Base-by-base conservation (phyloP, 2,329 filamentous ascomycete species). In the Microsporum audouinii region DNA sequence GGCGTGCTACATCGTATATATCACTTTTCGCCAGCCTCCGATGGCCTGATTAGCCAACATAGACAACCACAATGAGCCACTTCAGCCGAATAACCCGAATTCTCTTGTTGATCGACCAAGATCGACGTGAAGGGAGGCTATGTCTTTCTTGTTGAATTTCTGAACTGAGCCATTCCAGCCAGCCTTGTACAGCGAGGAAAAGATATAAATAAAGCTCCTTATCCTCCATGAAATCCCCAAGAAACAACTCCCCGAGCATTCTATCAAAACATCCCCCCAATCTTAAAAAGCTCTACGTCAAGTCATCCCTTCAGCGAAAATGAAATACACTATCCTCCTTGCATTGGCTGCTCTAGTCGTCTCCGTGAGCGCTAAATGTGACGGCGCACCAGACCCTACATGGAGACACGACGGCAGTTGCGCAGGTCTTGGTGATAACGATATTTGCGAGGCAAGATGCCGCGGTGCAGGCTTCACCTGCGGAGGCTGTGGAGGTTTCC, bases 371-470 rank as follows among this genome's bases (percentile, higher is more conserved):
- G 56, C 56, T 17, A 29, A 12, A 2, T 58, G 56, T 43, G 56
- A 58, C 29, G 56, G 56, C 12, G 3, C 27, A 2, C 56, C 56
- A 14, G 56, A 58, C n/a, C 56, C 56, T 41, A 58, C 56, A 3
- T 58, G 56, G 56, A 58, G 33, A 31, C 56, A 58, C 17, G 14
- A 10, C 17, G 34, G n/a, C 56, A 41, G 34, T 41, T 58, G 56
- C 56, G 8, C 34, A 6, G 2, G 10, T 10, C 49, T 27, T 5
- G 17, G 7, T n/a, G 56, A 41, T 34, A 2, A 1, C 2, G 39
- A n/a, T n/a, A 39, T 14, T n/a, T 58, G 56, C 31, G 12, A 41
- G 5, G 7, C 4, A 1, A 58, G 56, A 58, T 58, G 56, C 56
- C 34, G n/a, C 1, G n/a, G 14, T 1, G n/a, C 3, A 29, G 56